Percentiles rank a stretch among this genome's conserved stretches.
Conservation (phyloP, 495 filamentous ascomycete species). For the Penicillium steckii region DNA sequence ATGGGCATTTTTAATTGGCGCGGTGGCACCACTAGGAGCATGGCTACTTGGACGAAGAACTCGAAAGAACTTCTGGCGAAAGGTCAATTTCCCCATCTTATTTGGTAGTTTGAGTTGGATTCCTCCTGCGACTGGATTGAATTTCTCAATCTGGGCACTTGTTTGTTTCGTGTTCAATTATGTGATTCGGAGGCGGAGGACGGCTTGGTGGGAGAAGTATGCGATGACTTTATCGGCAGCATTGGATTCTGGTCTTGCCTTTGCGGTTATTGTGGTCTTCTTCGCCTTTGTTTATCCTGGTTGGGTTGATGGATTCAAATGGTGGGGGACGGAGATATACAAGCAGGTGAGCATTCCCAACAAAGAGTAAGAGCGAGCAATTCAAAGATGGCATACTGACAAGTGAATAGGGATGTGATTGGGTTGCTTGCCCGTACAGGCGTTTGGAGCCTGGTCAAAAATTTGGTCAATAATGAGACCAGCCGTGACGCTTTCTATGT, state of each 20-base stretch:
- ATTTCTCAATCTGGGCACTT: slow-evolving; percentile 41
- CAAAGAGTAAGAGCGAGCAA: neutral
- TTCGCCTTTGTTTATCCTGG: slow-evolving; percentile 52
- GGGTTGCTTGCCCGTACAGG: slow-evolving; percentile 28
- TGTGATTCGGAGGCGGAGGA: slow-evolving; percentile 60
- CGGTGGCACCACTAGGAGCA: slow-evolving; percentile 63
- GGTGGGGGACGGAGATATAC: slow-evolving; percentile 33
- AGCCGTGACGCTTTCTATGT: too few species aligned
- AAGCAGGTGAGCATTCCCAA: slow-evolving; percentile 20
- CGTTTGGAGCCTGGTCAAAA: slow-evolving; percentile 24
- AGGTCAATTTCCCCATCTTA: slow-evolving; percentile 45
- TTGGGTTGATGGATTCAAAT: slow-evolving; percentile 25
- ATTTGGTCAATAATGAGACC: slow-evolving; percentile 18
- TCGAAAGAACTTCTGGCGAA: slow-evolving; percentile 41
- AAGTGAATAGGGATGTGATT: slow-evolving; percentile 22
- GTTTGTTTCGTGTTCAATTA: slow-evolving; percentile 84
- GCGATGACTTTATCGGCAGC: slow-evolving; percentile 84
- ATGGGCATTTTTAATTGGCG: slow-evolving; percentile 78
- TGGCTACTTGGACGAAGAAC: slow-evolving; percentile 60
- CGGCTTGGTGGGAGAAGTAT: slow-evolving; percentile 84
- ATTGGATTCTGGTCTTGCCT: slow-evolving; percentile 76
- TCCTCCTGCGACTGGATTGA: slow-evolving; percentile 59
- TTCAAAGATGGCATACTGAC: neutral
- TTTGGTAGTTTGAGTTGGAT: slow-evolving; percentile 62
- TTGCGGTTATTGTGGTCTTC: slow-evolving; percentile 77